Conservation (phyloP, 2,329 filamentous ascomycete species). For the Echinosphaeria canescens region DNA sequence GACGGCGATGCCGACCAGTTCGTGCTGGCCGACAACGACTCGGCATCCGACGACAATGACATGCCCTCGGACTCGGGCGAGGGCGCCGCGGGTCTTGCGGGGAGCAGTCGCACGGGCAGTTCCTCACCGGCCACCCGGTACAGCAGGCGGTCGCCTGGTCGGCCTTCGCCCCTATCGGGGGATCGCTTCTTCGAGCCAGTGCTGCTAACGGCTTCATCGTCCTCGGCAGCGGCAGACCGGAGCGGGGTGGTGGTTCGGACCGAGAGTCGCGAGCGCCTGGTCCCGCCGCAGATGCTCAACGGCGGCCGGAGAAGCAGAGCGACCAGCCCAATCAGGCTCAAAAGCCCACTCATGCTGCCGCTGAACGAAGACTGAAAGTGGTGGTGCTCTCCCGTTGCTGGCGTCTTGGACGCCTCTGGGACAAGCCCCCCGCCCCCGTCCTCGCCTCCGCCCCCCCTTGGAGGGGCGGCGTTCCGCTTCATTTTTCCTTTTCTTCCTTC, state of each 20-base stretch:
- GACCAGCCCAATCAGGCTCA: slow-evolving; percentile 33
- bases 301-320: slow-evolving; percentile 34
- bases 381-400: too few species aligned
- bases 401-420: too few species aligned
- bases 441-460: too few species aligned
- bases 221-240: slow-evolving; percentile 30
- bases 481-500: too few species aligned
- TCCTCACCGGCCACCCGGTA: too few species aligned
- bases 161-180: too few species aligned
- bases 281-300: slow-evolving; percentile 29
- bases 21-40: slow-evolving; percentile 49
- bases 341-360: slow-evolving; percentile 32
- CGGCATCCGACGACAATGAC: slow-evolving; percentile 38
- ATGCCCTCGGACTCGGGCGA: slow-evolving; percentile 40
- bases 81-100: too few species aligned
- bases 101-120: too few species aligned
- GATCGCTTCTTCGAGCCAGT: too few species aligned
- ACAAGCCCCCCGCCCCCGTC: too few species aligned
- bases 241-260: slow-evolving; percentile 61
- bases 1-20: slow-evolving; percentile 57
- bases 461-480: too few species aligned
- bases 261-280: slow-evolving; percentile 66
- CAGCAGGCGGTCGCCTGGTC: slow-evolving; percentile 43
- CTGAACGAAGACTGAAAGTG: slow-evolving; percentile 16
- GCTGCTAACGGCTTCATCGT: too few species aligned